These are phyloP conservation scores for Xylaria sp. DNA, from an alignment of 2,329 filamentous ascomycete genomes.

Conservation along the genomic window DNA sequence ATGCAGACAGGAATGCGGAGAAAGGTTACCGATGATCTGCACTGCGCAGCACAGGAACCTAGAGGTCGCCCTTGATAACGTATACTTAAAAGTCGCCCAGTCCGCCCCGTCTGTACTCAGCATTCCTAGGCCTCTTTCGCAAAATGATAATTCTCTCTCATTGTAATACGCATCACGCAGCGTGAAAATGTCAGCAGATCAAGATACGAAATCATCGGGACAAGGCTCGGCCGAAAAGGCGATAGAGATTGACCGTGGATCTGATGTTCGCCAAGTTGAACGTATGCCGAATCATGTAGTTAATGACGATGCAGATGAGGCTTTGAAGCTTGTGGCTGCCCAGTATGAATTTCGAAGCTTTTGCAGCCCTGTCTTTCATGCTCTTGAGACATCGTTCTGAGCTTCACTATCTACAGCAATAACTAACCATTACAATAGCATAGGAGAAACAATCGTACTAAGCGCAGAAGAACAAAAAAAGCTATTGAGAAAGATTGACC, in stretches of 20 bases:
- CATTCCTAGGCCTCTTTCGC: background rate
- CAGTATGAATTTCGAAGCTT: conserved; percentile 30
- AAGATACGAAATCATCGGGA: conserved; percentile 3
- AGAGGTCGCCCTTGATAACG: conserved; percentile 3
- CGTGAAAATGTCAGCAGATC: conserved; percentile 21
- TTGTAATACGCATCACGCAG: background rate
- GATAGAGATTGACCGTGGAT: conserved; percentile 17
- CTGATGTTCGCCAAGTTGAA: conserved; percentile 23
- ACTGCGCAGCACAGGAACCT: background rate
- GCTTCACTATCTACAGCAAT: background rate
- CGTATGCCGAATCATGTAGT: conserved; percentile 50
- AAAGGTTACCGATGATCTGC: conserved; percentile 20
- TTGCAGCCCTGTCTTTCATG: background rate
- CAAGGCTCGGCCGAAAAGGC: conserved; percentile 37
- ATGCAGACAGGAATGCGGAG: conserved; percentile 15
- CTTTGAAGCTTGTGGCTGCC: conserved; percentile 53
- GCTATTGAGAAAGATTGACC: conserved; percentile 58
- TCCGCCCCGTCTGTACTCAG: background rate
- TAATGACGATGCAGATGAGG: conserved; percentile 55
- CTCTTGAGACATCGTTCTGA: background rate
- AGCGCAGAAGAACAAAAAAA: conserved; percentile 54
- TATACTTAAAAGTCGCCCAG: conserved; percentile 12
- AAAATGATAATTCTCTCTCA: background rate
- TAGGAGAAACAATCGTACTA: conserved; percentile 51
- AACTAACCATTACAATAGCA: conserved; percentile 29